These are phyloP conservation scores for Leishmania tarentolae DNA, from an alignment of 208 protist species.

Conservation along the genomic window DNA sequence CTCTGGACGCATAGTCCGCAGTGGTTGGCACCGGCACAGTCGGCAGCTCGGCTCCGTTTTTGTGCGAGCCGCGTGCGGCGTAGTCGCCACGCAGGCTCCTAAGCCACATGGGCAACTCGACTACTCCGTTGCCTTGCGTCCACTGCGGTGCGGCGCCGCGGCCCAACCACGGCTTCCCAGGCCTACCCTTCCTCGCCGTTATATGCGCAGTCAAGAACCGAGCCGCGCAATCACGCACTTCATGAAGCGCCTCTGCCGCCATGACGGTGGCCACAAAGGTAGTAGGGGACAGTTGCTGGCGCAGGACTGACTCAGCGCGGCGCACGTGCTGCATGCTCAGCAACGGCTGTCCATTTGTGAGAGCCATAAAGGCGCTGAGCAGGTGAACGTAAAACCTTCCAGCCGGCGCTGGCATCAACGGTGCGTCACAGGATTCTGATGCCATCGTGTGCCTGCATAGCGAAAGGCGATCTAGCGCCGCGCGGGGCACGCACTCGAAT, in stretches of 20 bases:
- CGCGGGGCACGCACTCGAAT: conserved; percentile 4
- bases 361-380: conserved; percentile 28
- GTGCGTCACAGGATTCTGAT: background rate
- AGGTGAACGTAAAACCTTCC: conserved; percentile 25
- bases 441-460: background rate
- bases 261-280: conserved; percentile 41
- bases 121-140: background rate
- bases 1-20: background rate
- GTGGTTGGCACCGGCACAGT: background rate
- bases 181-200: background rate
- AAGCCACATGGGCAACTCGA: conserved; percentile 10
- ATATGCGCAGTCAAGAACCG: background rate
- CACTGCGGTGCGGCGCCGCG: background rate
- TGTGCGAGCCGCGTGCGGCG: background rate
- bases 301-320: conserved; percentile 34
- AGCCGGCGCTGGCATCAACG: background rate
- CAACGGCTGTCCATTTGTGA: conserved; percentile 13
- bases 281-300: conserved; percentile 32
- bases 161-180: background rate
- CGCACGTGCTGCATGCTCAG: conserved; percentile 29
- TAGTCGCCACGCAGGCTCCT: background rate
- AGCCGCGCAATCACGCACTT: conserved; percentile 43
- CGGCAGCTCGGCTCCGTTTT: background rate
- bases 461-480: conserved; percentile 4
- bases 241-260: conserved; percentile 51